Conservation (phyloP, 2,329 filamentous ascomycete species). For the Cytospora piceicola region DNA sequence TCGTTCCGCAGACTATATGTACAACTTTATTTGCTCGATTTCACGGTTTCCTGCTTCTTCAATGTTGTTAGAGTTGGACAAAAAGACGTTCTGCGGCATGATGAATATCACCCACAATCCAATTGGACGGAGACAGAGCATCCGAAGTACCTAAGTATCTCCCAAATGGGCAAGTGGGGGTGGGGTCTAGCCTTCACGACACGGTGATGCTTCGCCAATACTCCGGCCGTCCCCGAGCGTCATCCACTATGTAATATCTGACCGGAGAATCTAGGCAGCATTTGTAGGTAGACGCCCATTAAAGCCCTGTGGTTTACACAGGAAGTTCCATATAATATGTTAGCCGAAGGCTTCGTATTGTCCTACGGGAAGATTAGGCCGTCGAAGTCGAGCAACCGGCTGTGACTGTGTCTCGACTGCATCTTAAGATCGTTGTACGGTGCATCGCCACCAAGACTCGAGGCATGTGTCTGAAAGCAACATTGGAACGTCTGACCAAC, state of each 20-base stretch:
- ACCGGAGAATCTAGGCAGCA: background rate
- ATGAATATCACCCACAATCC: slow-evolving; percentile 1
- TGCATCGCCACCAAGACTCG: background rate
- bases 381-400: background rate
- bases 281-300: background rate
- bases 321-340: background rate
- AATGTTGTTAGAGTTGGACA: background rate
- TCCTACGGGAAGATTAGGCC: background rate
- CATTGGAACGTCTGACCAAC: background rate
- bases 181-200: slow-evolving; percentile 8
- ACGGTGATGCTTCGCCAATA: background rate
- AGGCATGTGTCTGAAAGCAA: background rate
- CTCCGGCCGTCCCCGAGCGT: slow-evolving; percentile 1
- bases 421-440: background rate
- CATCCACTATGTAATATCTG: background rate
- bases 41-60: background rate
- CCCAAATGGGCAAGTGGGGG: slow-evolving; percentile 19
- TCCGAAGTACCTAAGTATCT: background rate
- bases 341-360: no score
- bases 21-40: background rate
- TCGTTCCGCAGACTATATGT: background rate
- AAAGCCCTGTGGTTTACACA: background rate
- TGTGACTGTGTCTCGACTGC: background rate
- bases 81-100: background rate
- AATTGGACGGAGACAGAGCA: slow-evolving; percentile 6